phyloP scores from a whole-genome alignment of 169 alveolate species.

The Babesia bigemina region DNA sequence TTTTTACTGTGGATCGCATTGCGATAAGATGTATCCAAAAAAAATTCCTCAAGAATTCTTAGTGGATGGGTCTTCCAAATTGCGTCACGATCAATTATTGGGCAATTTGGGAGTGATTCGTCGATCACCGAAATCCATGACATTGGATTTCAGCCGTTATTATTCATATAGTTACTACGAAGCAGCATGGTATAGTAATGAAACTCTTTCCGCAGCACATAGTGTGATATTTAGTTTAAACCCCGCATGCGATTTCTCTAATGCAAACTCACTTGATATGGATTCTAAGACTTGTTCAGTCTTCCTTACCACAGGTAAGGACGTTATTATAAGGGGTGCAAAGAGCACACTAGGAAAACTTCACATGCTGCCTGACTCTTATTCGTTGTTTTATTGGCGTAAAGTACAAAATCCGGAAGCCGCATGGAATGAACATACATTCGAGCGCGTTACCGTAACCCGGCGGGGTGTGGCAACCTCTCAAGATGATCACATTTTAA shows the following conservation, averaged over 20 bases:
- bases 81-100: neutral
- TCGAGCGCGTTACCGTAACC: neutral
- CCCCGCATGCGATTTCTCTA: slow-evolving; percentile 15
- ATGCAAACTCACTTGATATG: neutral
- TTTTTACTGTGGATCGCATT: too few species aligned
- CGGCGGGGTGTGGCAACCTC: neutral
- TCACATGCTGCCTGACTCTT: neutral
- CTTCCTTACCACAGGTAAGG: neutral
- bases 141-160: slow-evolving; percentile 13
- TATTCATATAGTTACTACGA: neutral
- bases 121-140: neutral
- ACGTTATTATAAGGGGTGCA: slow-evolving; percentile 2
- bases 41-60: too few species aligned
- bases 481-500: too few species aligned
- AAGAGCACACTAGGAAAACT: neutral
- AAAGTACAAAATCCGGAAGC: neutral
- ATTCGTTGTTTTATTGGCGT: neutral
- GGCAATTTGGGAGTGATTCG: neutral
- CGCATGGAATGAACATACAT: neutral
- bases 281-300: slow-evolving; percentile 25
- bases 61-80: neutral
- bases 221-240: neutral
- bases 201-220: neutral
- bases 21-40: too few species aligned
- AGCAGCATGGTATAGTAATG: neutral